Conservation (phyloP, 1,139 yeast genomes). For the Yamadazyma diddensiae region DNA sequence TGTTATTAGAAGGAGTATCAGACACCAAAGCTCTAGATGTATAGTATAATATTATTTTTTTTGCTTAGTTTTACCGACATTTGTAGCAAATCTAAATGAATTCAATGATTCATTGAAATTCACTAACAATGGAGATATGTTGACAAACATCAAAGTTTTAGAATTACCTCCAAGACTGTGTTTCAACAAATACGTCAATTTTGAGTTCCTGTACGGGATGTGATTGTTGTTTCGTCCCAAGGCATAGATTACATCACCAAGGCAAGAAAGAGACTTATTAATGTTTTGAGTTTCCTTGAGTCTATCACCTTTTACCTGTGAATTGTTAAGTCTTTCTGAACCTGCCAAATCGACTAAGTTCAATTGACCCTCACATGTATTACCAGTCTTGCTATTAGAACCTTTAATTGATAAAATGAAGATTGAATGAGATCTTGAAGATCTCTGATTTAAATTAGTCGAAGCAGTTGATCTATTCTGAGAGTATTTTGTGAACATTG, state of each 20-base stretch:
- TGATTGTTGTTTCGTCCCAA: constrained; percentile 48
- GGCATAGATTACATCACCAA: constrained; percentile 88
- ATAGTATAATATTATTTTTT: constrained; percentile 1
- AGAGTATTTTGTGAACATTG: constrained; percentile 52
- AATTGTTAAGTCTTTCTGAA: constrained; percentile 75
- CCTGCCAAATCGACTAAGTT: constrained; percentile 86
- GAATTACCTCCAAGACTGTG: constrained; percentile 84
- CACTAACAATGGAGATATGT: constrained; percentile 64
- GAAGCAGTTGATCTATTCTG: constrained; percentile 75
- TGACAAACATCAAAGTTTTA: constrained; percentile 92
- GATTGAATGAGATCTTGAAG: constrained; percentile 69
- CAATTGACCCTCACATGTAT: constrained; percentile 55
- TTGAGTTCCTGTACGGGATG: constrained; percentile 54
- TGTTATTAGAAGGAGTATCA: constrained; percentile 7
- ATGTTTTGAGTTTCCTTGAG: constrained; percentile 86
- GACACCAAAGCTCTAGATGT: neutral
- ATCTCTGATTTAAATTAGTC: constrained; percentile 76
- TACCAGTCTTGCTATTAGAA: constrained; percentile 47
- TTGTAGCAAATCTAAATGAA: constrained; percentile 85
- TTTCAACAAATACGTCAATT: constrained; percentile 77
- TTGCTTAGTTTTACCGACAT: constrained; percentile 59
- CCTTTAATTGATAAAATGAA: constrained; percentile 67
- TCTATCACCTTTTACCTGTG: constrained; percentile 78
- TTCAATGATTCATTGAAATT: constrained; percentile 78
- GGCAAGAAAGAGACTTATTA: constrained; percentile 80